Percentiles rank a stretch among this genome's conserved stretches.
Conservation (phyloP, 2,329 filamentous ascomycete genomes). For the Epichloe festucae region DNA sequence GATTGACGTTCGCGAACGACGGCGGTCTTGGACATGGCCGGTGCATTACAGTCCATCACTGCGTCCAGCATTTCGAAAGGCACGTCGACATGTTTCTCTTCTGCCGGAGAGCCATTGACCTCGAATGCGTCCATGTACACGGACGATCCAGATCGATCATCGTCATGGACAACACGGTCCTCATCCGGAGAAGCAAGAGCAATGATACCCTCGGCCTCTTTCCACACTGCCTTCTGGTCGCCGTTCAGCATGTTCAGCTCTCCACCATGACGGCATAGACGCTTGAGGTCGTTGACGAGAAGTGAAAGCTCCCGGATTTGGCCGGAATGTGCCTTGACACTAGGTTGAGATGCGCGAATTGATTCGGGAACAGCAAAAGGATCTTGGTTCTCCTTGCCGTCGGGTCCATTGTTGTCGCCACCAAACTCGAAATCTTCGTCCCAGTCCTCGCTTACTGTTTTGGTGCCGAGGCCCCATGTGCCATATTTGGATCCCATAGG, state of each 20-base stretch:
- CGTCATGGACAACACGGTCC: slow-evolving; percentile 29
- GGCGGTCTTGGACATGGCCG: slow-evolving; percentile 33
- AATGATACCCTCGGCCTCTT: slow-evolving; percentile 77
- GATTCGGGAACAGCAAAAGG: slow-evolving; percentile 48
- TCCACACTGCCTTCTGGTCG: slow-evolving; percentile 50
- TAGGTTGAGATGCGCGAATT: slow-evolving; percentile 71
- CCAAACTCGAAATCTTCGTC: slow-evolving; percentile 79
- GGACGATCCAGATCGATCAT: slow-evolving; percentile 24
- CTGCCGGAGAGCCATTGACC: slow-evolving; percentile 33
- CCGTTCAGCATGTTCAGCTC: slow-evolving; percentile 53
- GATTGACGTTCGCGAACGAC: slow-evolving; percentile 41
- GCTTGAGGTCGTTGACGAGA: slow-evolving; percentile 71
- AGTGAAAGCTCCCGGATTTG: slow-evolving; percentile 71
- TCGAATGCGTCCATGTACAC: slow-evolving; percentile 26
- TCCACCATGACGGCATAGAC: slow-evolving; percentile 56
- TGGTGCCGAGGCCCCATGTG: slow-evolving; percentile 70
- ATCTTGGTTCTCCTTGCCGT: slow-evolving; percentile 21
- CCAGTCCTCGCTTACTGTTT: slow-evolving; percentile 76
- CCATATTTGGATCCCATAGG: slow-evolving; percentile 56
- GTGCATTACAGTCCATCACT: slow-evolving; percentile 28
- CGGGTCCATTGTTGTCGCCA: slow-evolving; percentile 26
- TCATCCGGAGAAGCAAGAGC: slow-evolving; percentile 62
- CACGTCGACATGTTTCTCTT: slow-evolving; percentile 24
- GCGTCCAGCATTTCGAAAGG: slow-evolving; percentile 30
- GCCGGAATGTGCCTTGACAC: slow-evolving; percentile 71